Percentiles rank a stretch among this genome's conserved stretches.
Evolutionary conservation across 1,284 basidiomycete species (phyloP).

Genomic region (Leccinum angustisporum): DNA sequence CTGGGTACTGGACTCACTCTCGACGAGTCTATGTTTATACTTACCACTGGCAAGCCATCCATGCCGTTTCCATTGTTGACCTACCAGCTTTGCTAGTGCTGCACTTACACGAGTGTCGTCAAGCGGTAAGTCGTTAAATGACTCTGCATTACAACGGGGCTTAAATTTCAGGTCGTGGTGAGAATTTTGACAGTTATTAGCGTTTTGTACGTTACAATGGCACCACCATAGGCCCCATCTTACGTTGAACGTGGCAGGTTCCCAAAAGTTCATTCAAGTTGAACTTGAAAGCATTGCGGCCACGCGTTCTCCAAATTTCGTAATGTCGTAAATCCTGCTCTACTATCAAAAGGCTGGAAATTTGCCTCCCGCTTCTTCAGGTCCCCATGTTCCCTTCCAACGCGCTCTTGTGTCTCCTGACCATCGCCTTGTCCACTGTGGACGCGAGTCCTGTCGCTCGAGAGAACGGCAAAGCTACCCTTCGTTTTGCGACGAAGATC

Average conservation of each 20-base stretch:
- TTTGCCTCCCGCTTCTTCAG: too few species aligned
- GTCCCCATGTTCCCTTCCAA: slow-evolving; percentile 6
- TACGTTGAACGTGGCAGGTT: not conserved
- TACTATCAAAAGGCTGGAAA: not conserved
- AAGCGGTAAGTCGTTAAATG: not conserved
- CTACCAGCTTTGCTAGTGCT: not conserved
- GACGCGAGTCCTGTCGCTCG: slow-evolving; percentile 17
- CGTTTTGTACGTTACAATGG: too few species aligned
- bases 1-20: not conserved
- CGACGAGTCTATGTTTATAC: not conserved
- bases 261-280: not conserved
- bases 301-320: not conserved
- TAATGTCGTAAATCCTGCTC: not conserved
- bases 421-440: slow-evolving; percentile 12
- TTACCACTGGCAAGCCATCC: not conserved
- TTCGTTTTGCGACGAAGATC: slow-evolving; percentile 18
- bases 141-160: not conserved
- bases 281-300: not conserved
- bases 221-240: not conserved
- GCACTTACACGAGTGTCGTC: not conserved
- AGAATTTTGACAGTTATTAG: not conserved
- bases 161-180: not conserved
- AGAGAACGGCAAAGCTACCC: slow-evolving; percentile 10
- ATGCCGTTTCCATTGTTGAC: not conserved
- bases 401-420: slow-evolving; percentile 5